Evolutionary conservation across 2,329 filamentous ascomycete species (phyloP), one percentile per base, ranked within the genome.

Genomic region (Pseudopyrenochaeta lycopersici): DNA sequence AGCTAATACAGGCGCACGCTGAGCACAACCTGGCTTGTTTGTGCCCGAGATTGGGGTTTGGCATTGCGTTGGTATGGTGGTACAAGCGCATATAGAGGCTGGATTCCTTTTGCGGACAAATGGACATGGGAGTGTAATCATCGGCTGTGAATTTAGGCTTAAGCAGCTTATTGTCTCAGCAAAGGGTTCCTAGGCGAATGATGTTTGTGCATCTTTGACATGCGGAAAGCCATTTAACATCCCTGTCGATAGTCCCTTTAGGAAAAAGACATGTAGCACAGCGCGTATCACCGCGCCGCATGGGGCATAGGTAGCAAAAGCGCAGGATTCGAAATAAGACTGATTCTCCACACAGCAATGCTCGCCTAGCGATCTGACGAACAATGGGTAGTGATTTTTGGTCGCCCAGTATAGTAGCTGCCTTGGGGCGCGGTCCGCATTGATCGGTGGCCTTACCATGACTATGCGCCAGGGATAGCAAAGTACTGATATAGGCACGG

Each of bases 1-100:
- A 61, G 54, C 51, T 57, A 42, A 61, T 56, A 56, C 52, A 60
- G 47, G 55, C 40, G 44, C 38, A 36, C 33, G 36, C 44, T 44
- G 36, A 39, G 18, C 36, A 39, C 18, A 43, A 32, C 31, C 29
- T 47, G 31, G 44, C 46, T 42, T 50, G 33, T 46, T 30, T 47
- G 10, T 10, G 30, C 39, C 36, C 21, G 42, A 52, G 18, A 43
- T 49, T 45, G 47, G 52, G 52, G 48, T 43, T 33, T 54, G 46
- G 54, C 49, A 55, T 62, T 49, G 54, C 57, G 36, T 29, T 40
- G 54, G 49, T 33, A 15, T 36, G 54, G 46, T 36, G n/a, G 50
- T 30, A 30, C 21, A 15, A 6, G 30, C 21, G 30, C 9, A 14
- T 12, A 18, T 38, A 30, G 46, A 50, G 50, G 46, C 46, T 45